Evolutionary conservation across 2,329 filamentous ascomycete species (phyloP).

Genomic region (Neopestalotiopsis clavispora): DNA sequence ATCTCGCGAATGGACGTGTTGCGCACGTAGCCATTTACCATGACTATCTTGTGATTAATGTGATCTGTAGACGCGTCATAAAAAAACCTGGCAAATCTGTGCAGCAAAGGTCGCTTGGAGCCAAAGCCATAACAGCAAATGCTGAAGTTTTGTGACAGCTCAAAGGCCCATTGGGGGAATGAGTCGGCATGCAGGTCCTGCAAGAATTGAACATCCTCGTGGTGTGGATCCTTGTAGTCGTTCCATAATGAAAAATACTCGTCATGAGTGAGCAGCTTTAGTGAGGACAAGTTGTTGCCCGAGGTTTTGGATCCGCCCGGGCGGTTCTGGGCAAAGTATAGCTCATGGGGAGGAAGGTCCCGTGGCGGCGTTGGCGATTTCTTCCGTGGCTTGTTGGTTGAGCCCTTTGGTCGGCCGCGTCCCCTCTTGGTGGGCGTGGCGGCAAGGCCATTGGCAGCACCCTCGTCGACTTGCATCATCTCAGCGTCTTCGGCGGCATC

Average conservation of each 20-base stretch:
- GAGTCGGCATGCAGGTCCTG: conserved; percentile 77
- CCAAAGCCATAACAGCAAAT: conserved; percentile 93
- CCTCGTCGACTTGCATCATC: conserved; percentile 22
- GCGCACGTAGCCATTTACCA: conserved; percentile 84
- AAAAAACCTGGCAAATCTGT: conserved; percentile 75
- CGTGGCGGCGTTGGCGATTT: conserved; percentile 80
- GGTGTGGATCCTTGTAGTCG: conserved; percentile 71
- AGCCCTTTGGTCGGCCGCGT: conserved; percentile 48
- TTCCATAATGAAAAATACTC: conserved; percentile 81
- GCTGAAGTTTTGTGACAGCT: conserved; percentile 84
- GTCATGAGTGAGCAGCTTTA: conserved; percentile 84
- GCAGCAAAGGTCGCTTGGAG: conserved; percentile 79
- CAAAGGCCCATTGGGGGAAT: conserved; percentile 92
- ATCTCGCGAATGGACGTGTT: conserved; percentile 72
- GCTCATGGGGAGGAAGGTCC: conserved; percentile 84
- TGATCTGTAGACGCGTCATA: conserved; percentile 50
- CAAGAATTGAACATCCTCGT: conserved; percentile 71
- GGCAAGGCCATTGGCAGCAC: conserved; percentile 26
- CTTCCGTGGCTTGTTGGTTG: conserved; percentile 45
- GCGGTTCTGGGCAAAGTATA: conserved; percentile 92
- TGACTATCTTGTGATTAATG: conserved; percentile 66
- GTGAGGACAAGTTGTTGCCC: conserved; percentile 77
- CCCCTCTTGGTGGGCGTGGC: conserved; percentile 55
- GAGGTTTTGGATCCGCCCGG: conserved; percentile 83
- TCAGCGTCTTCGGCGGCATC: conserved; percentile 21